A percentile compares a stretch with the other conserved stretches of the same genome.
Conservation (phyloP, 495 filamentous ascomycete genomes). For the Chaetomidium leptoderma region DNA sequence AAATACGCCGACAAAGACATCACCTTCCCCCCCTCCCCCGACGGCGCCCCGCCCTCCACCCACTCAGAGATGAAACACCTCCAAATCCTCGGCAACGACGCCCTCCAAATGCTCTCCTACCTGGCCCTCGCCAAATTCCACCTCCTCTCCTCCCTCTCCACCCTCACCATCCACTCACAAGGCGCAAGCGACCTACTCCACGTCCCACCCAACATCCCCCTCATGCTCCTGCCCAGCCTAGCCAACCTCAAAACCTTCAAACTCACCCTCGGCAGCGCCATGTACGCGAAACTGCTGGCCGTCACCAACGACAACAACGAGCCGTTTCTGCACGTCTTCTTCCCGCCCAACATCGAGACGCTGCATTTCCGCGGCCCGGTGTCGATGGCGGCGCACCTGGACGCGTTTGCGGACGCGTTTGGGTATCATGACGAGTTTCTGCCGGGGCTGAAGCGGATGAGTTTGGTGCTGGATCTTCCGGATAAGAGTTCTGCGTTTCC, state of each 20-base stretch:
- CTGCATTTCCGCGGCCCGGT: not conserved
- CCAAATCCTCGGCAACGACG: conserved; percentile 7
- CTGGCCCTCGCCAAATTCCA: conserved; percentile 2
- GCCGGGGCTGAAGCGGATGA: not conserved
- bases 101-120: not conserved
- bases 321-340: not conserved
- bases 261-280: not conserved
- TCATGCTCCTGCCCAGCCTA: not conserved
- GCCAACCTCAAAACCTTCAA: not conserved
- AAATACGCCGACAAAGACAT: not conserved
- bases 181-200: not conserved
- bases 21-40: not conserved
- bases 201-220: not conserved
- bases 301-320: not conserved
- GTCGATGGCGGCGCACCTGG: not conserved
- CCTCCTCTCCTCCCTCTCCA: not conserved
- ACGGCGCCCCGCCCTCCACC: not conserved
- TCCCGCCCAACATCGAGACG: not conserved
- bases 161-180: not conserved
- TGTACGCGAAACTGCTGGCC: not conserved
- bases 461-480: not conserved
- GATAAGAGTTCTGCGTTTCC: not conserved
- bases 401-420: not conserved
- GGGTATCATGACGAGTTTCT: not conserved
- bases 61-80: not conserved